Evolutionary conservation across 106 monocot genomes (phyloP).

Genomic region (Phalaenopsis equestris): DNA sequence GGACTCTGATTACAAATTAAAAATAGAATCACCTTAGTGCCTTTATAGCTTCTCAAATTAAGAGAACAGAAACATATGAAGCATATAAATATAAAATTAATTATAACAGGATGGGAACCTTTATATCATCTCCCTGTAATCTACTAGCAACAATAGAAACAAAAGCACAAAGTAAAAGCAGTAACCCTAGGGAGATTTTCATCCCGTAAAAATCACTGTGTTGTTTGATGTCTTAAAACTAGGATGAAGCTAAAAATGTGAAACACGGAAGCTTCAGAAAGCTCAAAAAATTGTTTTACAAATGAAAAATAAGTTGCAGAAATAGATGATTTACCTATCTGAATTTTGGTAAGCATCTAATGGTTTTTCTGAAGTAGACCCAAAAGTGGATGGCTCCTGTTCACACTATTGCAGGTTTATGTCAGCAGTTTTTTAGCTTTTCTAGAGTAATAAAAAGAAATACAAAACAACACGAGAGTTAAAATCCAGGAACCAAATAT

Average conservation of each 20-base stretch:
- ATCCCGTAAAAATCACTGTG: not conserved
- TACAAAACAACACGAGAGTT: not conserved
- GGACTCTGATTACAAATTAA: too few relatives aligned
- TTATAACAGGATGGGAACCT: too few relatives aligned
- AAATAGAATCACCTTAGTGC: too few relatives aligned
- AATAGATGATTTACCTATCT: conserved; percentile 17
- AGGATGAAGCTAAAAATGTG: not conserved
- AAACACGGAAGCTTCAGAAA: not conserved
- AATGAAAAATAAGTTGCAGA: not conserved
- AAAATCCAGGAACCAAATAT: not conserved
- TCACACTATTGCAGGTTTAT: not conserved
- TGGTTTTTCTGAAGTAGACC: conserved; percentile 18
- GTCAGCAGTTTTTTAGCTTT: not conserved
- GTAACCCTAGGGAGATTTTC: not conserved
- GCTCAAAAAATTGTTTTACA: not conserved
- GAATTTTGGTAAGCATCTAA: conserved; percentile 7
- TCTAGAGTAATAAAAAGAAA: not conserved
- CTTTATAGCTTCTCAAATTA: too few relatives aligned
- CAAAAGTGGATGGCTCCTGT: conserved; percentile 39
- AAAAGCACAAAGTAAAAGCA: not conserved
- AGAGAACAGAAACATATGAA: too few relatives aligned
- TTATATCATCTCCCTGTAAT: too few relatives aligned
- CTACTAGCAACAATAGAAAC: not conserved
- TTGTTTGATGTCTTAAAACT: not conserved
- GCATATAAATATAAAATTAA: too few relatives aligned